These are phyloP conservation scores for Vitellaria paradoxa DNA, from an alignment of 179 eudicot species.

Conservation along the genomic window DNA sequence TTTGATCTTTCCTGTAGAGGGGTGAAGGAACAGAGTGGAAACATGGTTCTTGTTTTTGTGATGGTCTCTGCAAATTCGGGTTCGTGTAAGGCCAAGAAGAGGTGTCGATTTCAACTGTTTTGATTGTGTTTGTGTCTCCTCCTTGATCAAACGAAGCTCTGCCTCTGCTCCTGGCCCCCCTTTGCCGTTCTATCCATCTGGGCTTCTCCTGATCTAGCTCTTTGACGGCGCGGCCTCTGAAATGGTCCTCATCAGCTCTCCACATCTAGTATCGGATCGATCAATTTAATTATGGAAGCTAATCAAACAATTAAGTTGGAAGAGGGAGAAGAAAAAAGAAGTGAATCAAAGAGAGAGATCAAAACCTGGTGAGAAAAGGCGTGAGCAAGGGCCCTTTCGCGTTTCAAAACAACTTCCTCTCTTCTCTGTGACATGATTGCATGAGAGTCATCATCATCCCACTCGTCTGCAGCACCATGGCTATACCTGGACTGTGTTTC, in stretches of 20 bases:
- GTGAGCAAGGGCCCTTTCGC: slow-evolving; percentile 42
- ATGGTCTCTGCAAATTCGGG: slow-evolving; percentile 34
- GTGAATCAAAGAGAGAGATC: background rate
- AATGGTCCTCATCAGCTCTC: slow-evolving; percentile 43
- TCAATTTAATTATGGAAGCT: background rate
- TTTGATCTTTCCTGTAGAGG: slow-evolving; percentile 27
- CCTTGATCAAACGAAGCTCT: slow-evolving; percentile 45
- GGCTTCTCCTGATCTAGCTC: slow-evolving; percentile 40
- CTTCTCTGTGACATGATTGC: slow-evolving; percentile 18
- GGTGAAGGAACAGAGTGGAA: slow-evolving; percentile 35
- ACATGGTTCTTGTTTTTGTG: slow-evolving; percentile 27
- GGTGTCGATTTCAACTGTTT: slow-evolving; percentile 48
- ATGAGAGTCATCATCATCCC: slow-evolving; percentile 29
- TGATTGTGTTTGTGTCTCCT: slow-evolving; percentile 22
- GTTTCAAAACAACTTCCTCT: slow-evolving; percentile 26
- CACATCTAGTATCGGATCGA: slow-evolving; percentile 29
- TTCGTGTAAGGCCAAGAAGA: slow-evolving; percentile 34
- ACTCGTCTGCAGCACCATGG: slow-evolving; percentile 11
- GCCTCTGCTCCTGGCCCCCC: background rate
- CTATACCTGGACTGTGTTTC: slow-evolving; percentile 31
- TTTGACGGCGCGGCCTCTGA: slow-evolving; percentile 26
- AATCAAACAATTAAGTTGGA: background rate
- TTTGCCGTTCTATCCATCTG: slow-evolving; percentile 44
- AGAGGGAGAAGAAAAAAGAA: background rate
- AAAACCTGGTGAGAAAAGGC: slow-evolving; percentile 48